These are phyloP conservation scores for Globisporangium okanoganense DNA, from an alignment of 352 stramenopile species.

Conservation along the genomic window DNA sequence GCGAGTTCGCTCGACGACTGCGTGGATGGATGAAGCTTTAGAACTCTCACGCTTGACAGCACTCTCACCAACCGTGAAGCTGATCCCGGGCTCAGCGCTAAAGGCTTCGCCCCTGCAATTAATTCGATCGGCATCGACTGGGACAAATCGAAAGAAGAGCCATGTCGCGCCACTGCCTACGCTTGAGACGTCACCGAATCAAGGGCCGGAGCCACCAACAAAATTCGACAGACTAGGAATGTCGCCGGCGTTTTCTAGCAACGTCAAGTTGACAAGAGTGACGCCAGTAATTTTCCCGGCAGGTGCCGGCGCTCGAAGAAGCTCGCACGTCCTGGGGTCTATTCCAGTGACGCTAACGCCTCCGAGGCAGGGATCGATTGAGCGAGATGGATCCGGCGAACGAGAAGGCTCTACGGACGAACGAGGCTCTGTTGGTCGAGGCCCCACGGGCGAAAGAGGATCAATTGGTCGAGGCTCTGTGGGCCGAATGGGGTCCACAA, in stretches of 20 bases:
- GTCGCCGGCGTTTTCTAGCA: not conserved
- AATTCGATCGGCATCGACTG: constrained; percentile 2
- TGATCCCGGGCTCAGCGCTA: not conserved
- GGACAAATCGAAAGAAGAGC: constrained; percentile 5
- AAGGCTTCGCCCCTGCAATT: not conserved
- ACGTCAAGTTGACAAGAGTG: not conserved
- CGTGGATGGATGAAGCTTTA: constrained; percentile 5
- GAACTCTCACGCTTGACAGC: not conserved
- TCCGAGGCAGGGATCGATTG: not conserved
- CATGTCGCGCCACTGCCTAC: constrained; percentile 5
- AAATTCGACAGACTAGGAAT: not conserved
- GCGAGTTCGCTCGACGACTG: not conserved
- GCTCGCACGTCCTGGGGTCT: not conserved
- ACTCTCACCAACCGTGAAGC: not conserved
- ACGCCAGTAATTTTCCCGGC: not conserved
- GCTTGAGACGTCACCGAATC: not conserved
- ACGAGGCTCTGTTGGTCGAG: not conserved
- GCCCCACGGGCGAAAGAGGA: not conserved
- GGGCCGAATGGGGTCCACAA: not conserved
- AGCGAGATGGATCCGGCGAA: not conserved
- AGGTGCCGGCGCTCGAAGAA: not conserved
- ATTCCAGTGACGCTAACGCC: constrained; percentile 8
- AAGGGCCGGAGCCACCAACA: not conserved
- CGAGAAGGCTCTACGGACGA: too few species aligned
- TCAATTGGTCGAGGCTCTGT: constrained; percentile 3